Evolutionary conservation across 2,329 filamentous ascomycete species (phyloP), one percentile per base, ranked within the genome.

Genomic region (Amauroascus verrucosus): DNA sequence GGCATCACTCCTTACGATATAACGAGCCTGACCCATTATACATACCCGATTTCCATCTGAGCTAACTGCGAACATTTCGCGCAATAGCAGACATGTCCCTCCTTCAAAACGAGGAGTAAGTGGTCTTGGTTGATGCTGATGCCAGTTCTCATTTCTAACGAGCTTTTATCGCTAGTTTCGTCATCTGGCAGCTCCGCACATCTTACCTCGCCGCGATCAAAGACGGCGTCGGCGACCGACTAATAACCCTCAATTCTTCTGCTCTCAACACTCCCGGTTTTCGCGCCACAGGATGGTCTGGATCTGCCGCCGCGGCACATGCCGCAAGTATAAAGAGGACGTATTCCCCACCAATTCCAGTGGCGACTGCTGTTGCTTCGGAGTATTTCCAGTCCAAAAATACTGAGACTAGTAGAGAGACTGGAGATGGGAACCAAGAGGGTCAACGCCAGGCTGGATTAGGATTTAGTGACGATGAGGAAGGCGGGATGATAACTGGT

Each of bases 271-370:
- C 81, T 43, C 78, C 80, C 18, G 80, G 79, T 16, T 84, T 84
- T 63, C 79, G 81, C 58, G 79, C 80, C 22, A 80, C 81, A 48
- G 81, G 81, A 61, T 84, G 81, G 81, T 68, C 71, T 24, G 68
- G 71, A 67, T 61, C 62, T 51, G 63, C 56, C 51, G 77, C 80
- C 56, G 70, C 72, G 24, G 71, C 75, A 22, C 76, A 80, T 54
- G 51, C 51, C 3, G n/a, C 32, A 24, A n/a, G 20, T 14, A 74
- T 80, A 63, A 82, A 80, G 64, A 76, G 81, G 57, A 82, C 81
- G 18, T 82, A 84, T 65, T 84, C 81, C 9, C 81, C 81, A 30
- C 81, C 81, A 0, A 84, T 84, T 30, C 81, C 81, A 30, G 83
- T 81, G 3, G 69, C 68, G 1, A 64, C 69, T 1, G 77, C 79